Evolutionary conservation across 2,329 filamentous ascomycete species (phyloP).

Genomic region (Cordyceps farinosa): DNA sequence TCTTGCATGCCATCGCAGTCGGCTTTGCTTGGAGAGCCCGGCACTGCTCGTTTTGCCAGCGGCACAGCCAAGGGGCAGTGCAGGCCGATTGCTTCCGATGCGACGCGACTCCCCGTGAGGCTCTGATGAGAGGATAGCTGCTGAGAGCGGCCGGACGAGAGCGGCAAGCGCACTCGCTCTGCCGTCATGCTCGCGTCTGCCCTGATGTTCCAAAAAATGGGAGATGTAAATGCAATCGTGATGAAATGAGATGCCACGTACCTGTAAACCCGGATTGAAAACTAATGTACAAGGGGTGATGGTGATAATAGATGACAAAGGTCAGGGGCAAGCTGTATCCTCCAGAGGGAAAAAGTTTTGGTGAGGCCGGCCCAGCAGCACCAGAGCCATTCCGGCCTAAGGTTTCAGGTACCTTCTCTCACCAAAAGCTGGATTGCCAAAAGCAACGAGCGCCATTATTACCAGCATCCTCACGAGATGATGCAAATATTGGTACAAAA

Average conservation of each 20-base stretch:
- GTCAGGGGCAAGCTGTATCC: conserved; percentile 21
- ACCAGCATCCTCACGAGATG: neutral
- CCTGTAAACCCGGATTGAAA: neutral
- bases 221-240: neutral
- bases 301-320: conserved; percentile 1
- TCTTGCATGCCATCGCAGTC: conserved; percentile 6
- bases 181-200: neutral
- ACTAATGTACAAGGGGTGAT: conserved; percentile 15
- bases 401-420: conserved; percentile 30
- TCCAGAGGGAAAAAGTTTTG: conserved; percentile 30
- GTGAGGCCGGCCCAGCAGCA: conserved; percentile 14
- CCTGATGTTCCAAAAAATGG: neutral
- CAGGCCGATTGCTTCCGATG: conserved; percentile 15
- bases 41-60: neutral
- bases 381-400: conserved; percentile 29
- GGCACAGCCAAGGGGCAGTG: neutral
- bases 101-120: neutral
- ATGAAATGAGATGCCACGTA: neutral
- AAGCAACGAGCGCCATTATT: neutral
- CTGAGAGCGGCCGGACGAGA: neutral
- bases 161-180: neutral
- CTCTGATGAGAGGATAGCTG: neutral
- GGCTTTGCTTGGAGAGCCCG: conserved; percentile 6
- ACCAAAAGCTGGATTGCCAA: neutral
- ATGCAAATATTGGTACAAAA: neutral